Evolutionary conservation across 306 rosid species (phyloP), one percentile per base, ranked within the genome.

Genomic region (Urtica urens): DNA sequence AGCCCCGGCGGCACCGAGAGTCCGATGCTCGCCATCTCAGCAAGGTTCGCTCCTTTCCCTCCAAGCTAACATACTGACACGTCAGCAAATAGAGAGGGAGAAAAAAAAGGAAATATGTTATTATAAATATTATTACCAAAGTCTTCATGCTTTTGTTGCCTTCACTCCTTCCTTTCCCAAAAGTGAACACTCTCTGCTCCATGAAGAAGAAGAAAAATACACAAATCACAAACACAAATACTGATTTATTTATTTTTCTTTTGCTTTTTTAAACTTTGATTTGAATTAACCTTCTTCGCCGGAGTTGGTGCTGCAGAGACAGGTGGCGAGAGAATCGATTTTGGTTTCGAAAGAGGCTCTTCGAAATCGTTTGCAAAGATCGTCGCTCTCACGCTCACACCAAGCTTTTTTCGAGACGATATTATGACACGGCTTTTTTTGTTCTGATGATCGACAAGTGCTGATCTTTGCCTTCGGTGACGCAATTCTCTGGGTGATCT

Each of bases 11-110:
- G 99, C 49, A 90, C 95, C 1, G 87, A 85, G 31, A 90, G 71
- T 12, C 95, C 95, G 23, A 90, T 84, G 71, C 73, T 81, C 38
- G 99, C 87, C 99, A 90, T 90, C 72, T 90, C 99, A 55, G 95
- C 99, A 25, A 90, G 75, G 71, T 90, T 90, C 15, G 99, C 95
- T 7, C 99, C 99, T 63, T 90, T 90, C 60, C 99, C 99, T 67
- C 99, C 99, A 62, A 90, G 65, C 99, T 90, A 46, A 27, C 58
- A 29, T 9, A 58, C 23, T 23, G 33, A 16, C 63, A 23, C 50
- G 14, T 39, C 52, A 37, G 19, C 11, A 11, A 13, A 38, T 39
- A 62, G 49, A 33, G n/a, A 21, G 19, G 5, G 15, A 16, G 5
- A 19, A 1, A 23, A 1, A 28, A 23, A 1, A 60, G 3, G 13